phyloP scores from a whole-genome alignment of 2,329 filamentous ascomycete genomes.

The Thielaviopsis euricoi region DNA sequence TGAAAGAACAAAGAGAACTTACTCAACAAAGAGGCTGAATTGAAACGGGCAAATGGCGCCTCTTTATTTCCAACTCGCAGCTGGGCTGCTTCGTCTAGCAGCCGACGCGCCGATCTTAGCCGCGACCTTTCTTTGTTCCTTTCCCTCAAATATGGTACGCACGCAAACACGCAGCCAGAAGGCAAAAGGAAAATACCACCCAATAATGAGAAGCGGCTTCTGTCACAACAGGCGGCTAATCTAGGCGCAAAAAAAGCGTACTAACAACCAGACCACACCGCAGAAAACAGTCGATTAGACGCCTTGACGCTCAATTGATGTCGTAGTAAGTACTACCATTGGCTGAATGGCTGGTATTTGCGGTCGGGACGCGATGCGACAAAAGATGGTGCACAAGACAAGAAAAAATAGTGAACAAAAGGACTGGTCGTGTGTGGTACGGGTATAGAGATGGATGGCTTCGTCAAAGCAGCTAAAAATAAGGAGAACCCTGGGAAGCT shows the following conservation, averaged over 20 bases:
- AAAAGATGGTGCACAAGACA: background rate
- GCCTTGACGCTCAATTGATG: background rate
- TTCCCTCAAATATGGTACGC: no score
- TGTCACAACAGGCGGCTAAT: background rate
- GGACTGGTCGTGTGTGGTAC: no score
- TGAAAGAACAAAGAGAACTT: background rate
- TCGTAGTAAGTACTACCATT: no score
- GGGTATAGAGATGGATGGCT: background rate
- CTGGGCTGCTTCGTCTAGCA: background rate
- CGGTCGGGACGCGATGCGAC: background rate
- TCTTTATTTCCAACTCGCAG: background rate
- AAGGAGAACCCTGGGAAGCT: background rate
- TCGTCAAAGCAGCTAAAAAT: background rate
- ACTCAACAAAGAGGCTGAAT: background rate
- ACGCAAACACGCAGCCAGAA: background rate
- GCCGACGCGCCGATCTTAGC: background rate
- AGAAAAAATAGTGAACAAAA: background rate
- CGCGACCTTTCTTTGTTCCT: background rate
- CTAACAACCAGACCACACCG: background rate
- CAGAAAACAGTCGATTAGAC: background rate
- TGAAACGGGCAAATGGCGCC: background rate
- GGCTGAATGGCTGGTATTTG: background rate
- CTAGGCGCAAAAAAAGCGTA: background rate
- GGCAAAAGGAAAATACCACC: background rate
- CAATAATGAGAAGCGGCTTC: background rate